Conservation (phyloP, 768 basidiomycete genomes). For the Mycena metata region DNA sequence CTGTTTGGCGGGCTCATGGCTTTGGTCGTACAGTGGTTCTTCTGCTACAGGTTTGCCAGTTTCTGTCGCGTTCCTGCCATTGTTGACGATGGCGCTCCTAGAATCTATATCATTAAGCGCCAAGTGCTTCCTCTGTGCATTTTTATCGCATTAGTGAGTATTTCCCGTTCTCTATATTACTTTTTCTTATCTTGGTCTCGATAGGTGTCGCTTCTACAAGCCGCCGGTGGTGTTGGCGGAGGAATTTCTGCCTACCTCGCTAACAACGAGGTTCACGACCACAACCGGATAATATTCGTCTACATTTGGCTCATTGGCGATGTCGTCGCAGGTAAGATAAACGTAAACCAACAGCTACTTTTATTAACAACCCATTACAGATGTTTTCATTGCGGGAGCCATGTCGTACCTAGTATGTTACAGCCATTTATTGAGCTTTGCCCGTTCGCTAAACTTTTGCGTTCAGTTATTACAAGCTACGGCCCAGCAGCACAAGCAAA, state of each 20-base stretch:
- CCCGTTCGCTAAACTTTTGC: background rate
- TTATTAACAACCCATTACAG: background rate
- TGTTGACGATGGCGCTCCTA: background rate
- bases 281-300: conserved; percentile 30
- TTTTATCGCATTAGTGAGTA: conserved; percentile 22
- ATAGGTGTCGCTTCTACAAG: conserved; percentile 23
- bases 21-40: conserved; percentile 28
- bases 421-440: background rate
- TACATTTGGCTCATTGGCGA: conserved; percentile 36
- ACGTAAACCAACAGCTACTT: background rate
- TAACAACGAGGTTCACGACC: conserved; percentile 25
- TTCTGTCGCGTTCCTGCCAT: background rate
- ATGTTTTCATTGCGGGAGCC: conserved; percentile 27
- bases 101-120: conserved; percentile 27
- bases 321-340: conserved; percentile 15
- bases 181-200: background rate
- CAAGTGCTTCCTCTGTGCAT: conserved; percentile 7
- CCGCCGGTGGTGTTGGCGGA: conserved; percentile 28
- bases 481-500: conserved; percentile 36
- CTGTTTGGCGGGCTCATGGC: conserved; percentile 30
- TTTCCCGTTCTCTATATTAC: background rate
- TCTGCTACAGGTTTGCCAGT: conserved; percentile 23
- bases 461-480: conserved; percentile 21
- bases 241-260: conserved; percentile 24
- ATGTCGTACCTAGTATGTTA: conserved; percentile 31